A percentile compares a stretch with the other conserved stretches of the same genome.
Conservation (phyloP, 1,139 yeast species). For the Hyphopichia wangnamkhiaoensis region DNA sequence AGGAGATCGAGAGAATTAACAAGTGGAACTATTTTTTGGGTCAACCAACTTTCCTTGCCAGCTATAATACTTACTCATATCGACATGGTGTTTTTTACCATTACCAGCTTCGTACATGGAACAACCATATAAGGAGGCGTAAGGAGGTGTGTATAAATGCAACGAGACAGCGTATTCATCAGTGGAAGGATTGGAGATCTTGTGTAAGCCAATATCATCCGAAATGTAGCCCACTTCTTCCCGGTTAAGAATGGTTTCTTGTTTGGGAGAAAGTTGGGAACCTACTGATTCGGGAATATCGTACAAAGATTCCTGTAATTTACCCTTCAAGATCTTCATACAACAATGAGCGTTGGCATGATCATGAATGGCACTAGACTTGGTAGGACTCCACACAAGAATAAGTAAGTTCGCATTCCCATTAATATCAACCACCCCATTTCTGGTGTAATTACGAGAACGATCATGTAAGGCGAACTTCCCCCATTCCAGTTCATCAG, state of each 20-base stretch:
- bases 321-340: slow-evolving; percentile 65
- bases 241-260: slow-evolving; percentile 36
- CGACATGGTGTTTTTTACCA: slow-evolving; percentile 58
- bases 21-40: slow-evolving; percentile 29
- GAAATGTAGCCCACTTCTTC: slow-evolving; percentile 67
- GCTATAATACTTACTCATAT: slow-evolving; percentile 62
- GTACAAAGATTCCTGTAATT: slow-evolving; percentile 58
- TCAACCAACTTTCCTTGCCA: slow-evolving; percentile 56
- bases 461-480: slow-evolving; percentile 58
- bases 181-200: slow-evolving; percentile 54
- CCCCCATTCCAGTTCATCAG: slow-evolving; percentile 58
- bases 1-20: too few species aligned
- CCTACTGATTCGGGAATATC: slow-evolving; percentile 46
- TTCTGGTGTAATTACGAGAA: slow-evolving; percentile 53
- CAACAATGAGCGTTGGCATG: slow-evolving; percentile 77
- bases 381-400: slow-evolving; percentile 74
- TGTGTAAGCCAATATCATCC: slow-evolving; percentile 68
- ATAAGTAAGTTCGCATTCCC: slow-evolving; percentile 68
- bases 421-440: slow-evolving; percentile 68
- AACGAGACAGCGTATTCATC: slow-evolving; percentile 60
- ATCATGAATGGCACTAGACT: slow-evolving; percentile 68
- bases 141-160: slow-evolving; percentile 79
- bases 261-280: slow-evolving; percentile 24
- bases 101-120: slow-evolving; percentile 55
- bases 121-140: slow-evolving; percentile 70